Percentiles rank a stretch among this genome's conserved stretches.
Evolutionary conservation across 1,284 basidiomycete species (phyloP).

Genomic region (Salmacisia buchloeana): DNA sequence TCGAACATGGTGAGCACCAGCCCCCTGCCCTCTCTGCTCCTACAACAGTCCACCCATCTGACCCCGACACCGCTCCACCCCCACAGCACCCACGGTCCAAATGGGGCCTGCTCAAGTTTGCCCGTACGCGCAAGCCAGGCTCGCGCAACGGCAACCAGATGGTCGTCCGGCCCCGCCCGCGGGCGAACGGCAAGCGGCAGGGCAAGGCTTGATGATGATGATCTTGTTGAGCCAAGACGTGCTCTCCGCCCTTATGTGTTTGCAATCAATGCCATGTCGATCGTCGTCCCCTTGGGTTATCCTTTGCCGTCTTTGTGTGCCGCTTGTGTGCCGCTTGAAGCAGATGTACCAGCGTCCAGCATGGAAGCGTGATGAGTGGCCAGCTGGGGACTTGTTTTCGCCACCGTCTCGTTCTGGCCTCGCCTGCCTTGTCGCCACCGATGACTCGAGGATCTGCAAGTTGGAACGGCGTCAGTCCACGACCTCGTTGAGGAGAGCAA

Average conservation of each 20-base stretch:
- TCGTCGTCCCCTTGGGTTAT: too few species aligned
- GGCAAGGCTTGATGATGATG: constrained; percentile 23
- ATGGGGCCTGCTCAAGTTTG: constrained; percentile 78
- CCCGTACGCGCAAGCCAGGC: constrained; percentile 82
- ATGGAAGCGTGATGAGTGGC: too few species aligned
- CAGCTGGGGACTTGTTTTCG: too few species aligned
- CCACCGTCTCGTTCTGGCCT: too few species aligned
- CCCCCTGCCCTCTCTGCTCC: neutral
- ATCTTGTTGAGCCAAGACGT: neutral
- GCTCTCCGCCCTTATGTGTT: neutral
- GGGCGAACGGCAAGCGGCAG: constrained; percentile 67
- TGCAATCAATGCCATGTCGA: too few species aligned
- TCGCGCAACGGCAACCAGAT: constrained; percentile 83
- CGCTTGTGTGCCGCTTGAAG: too few species aligned
- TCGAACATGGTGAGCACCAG: constrained; percentile 59
- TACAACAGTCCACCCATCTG: neutral
- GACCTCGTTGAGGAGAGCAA: too few species aligned
- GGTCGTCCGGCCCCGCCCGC: constrained; percentile 80
- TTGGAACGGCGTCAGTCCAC: too few species aligned
- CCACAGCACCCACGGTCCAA: constrained; percentile 55
- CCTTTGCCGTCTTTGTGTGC: too few species aligned
- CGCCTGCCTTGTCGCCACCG: too few species aligned
- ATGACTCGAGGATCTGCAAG: too few species aligned
- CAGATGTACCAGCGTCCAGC: too few species aligned
- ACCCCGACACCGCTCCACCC: neutral